These are phyloP conservation scores for Ophiostoma perfectum DNA, from an alignment of 2,329 filamentous ascomycete species.

Conservation along the genomic window DNA sequence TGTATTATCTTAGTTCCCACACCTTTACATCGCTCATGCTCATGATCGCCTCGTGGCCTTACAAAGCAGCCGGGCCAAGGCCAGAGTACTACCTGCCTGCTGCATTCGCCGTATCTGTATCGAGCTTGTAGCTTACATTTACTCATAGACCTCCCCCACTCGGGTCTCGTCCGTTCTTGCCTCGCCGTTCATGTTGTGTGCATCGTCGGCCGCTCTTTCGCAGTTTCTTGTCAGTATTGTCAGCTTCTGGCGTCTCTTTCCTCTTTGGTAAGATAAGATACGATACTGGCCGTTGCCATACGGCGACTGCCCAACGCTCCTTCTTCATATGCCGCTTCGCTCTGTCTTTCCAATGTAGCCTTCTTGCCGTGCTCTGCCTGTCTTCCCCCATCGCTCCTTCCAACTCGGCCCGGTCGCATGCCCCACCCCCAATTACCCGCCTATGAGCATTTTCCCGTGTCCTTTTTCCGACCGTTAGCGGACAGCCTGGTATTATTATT, in stretches of 20 bases:
- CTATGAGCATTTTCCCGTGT: slow-evolving; percentile 24
- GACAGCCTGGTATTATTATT: not conserved
- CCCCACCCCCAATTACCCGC: slow-evolving; percentile 25
- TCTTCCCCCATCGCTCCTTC: not conserved
- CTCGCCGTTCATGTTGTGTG: not conserved
- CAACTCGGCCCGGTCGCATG: slow-evolving; percentile 17
- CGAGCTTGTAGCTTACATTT: no score
- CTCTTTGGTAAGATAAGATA: not conserved
- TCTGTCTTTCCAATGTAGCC: no score
- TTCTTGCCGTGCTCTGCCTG: not conserved
- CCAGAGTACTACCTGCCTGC: not conserved
- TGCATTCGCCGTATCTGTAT: not conserved
- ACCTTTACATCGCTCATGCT: not conserved
- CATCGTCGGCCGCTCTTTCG: not conserved
- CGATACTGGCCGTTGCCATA: not conserved
- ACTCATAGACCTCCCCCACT: not conserved
- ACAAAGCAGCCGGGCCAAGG: not conserved
- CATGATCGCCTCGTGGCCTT: slow-evolving; percentile 7
- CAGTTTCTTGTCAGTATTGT: not conserved
- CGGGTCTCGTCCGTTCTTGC: not conserved
- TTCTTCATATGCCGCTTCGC: slow-evolving; percentile 5
- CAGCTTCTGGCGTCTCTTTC: not conserved
- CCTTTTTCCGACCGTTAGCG: slow-evolving; percentile 21
- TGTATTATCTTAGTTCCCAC: not conserved
- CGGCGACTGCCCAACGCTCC: not conserved